Conservation (phyloP, 2,329 filamentous ascomycete species). For the Aphanoascus verrucosus region DNA sequence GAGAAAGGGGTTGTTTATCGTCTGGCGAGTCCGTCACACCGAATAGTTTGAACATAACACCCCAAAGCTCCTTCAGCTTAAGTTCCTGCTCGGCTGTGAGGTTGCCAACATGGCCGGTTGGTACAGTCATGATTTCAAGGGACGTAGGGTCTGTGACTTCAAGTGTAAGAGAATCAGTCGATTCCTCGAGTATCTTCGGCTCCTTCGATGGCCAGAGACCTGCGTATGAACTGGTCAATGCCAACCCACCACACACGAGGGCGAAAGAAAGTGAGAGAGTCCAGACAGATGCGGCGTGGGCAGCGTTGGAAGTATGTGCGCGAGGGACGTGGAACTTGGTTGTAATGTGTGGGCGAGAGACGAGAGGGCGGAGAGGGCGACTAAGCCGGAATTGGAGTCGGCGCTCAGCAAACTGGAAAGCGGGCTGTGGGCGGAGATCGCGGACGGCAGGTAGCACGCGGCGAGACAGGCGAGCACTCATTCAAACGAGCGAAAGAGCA, state of each 20-base stretch:
- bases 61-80: slow-evolving; percentile 83
- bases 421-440: slow-evolving; percentile 16
- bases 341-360: neutral
- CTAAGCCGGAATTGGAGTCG: slow-evolving; percentile 9
- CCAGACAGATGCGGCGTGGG: slow-evolving; percentile 31
- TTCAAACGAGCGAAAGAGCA: slow-evolving; percentile 18
- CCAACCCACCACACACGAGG: slow-evolving; percentile 28
- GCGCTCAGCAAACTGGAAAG: slow-evolving; percentile 16
- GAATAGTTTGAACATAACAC: slow-evolving; percentile 60
- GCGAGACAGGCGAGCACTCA: slow-evolving; percentile 27
- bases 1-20: slow-evolving; percentile 8
- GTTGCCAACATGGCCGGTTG: slow-evolving; percentile 64
- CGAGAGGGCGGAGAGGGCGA: neutral
- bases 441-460: slow-evolving; percentile 27
- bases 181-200: neutral
- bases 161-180: slow-evolving; percentile 4
- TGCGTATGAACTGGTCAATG: slow-evolving; percentile 25
- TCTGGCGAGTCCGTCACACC: slow-evolving; percentile 58
- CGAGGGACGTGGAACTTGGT: neutral
- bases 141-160: slow-evolving; percentile 12
- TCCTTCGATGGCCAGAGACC: slow-evolving; percentile 8
- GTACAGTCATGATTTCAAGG: slow-evolving; percentile 24
- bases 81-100: slow-evolving; percentile 80
- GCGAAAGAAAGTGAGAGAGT: slow-evolving; percentile 26
- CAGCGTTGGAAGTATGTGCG: neutral